These are phyloP conservation scores for Hypoxylon sp. DNA, from an alignment of 2,329 filamentous ascomycete genomes.

Conservation along the genomic window DNA sequence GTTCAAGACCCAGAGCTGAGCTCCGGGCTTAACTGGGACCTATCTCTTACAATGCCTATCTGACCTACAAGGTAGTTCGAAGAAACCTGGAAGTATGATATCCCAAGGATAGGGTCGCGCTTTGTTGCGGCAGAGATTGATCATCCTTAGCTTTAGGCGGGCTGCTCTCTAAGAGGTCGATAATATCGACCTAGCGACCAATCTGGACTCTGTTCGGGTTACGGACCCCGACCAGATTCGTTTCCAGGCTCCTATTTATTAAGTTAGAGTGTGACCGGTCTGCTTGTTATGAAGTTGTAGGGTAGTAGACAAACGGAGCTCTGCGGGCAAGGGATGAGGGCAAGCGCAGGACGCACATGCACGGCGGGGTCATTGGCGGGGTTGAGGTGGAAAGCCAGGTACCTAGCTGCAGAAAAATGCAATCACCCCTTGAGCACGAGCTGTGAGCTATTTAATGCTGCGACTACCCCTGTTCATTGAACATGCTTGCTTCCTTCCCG, in stretches of 20 bases:
- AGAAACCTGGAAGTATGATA: neutral
- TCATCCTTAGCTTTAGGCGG: neutral
- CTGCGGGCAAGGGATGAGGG: conserved; percentile 16
- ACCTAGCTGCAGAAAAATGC: conserved; percentile 33
- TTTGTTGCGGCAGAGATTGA: conserved; percentile 39
- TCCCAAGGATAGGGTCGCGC: conserved; percentile 14
- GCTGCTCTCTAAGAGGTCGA: conserved; percentile 9
- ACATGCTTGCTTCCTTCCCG: conserved; percentile 29
- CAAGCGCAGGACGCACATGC: conserved; percentile 21
- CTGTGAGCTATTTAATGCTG: conserved; percentile 40
- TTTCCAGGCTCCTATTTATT: conserved; percentile 24
- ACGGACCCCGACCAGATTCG: conserved; percentile 29
- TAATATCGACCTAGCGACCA: conserved; percentile 10
- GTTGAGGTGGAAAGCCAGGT: conserved; percentile 20
- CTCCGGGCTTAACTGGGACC: conserved; percentile 13
- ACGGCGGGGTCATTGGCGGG: conserved; percentile 39
- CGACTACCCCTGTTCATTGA: conserved; percentile 28
- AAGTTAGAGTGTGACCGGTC: conserved; percentile 18
- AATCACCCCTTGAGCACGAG: conserved; percentile 38
- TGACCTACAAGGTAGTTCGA: neutral
- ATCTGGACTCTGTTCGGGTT: conserved; percentile 35
- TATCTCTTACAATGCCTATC: conserved; percentile 11
- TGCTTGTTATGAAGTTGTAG: neutral
- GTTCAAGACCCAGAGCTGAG: conserved; percentile 19
- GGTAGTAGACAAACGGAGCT: conserved; percentile 10